Percentiles rank a stretch among this genome's conserved stretches.
phyloP scores from a whole-genome alignment of 345 rosid species.

The Iberis pinnata region DNA sequence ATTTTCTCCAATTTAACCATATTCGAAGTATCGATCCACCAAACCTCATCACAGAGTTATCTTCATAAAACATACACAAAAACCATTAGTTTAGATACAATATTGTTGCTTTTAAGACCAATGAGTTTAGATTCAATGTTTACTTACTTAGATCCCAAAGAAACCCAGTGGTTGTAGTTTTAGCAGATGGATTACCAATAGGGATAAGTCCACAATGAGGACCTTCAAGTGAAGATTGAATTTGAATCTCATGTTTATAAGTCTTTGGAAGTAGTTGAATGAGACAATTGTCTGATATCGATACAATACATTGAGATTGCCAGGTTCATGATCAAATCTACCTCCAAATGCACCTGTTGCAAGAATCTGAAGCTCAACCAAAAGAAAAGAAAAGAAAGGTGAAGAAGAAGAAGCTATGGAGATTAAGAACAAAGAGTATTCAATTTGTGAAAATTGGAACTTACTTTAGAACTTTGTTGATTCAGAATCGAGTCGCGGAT shows the following conservation, averaged over 20 bases:
- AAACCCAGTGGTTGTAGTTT: conserved; percentile 80
- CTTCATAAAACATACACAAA: conserved; percentile 33
- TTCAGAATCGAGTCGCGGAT: conserved; percentile 41
- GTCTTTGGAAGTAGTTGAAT: conserved; percentile 69
- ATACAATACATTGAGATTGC: conserved; percentile 71
- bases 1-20: conserved; percentile 46
- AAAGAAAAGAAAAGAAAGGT: neutral
- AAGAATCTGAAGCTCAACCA: conserved; percentile 71
- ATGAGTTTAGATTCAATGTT: neutral
- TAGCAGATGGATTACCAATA: conserved; percentile 55
- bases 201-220: conserved; percentile 95
- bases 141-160: conserved; percentile 82
- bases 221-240: conserved; percentile 58
- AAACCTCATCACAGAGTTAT: conserved; percentile 65
- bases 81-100: too few species aligned
- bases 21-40: conserved; percentile 83
- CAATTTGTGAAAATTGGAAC: conserved; percentile 9
- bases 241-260: conserved; percentile 53
- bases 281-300: conserved; percentile 72
- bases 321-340: conserved; percentile 90
- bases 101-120: too few species aligned
- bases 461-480: conserved; percentile 47
- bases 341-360: conserved; percentile 96
- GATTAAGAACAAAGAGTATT: neutral
- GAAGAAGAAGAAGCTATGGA: neutral